Percentiles rank a stretch among this genome's conserved stretches.
Evolutionary conservation across 495 filamentous ascomycete genomes (phyloP).

Genomic region (Penicillium macrosclerotiorum): DNA sequence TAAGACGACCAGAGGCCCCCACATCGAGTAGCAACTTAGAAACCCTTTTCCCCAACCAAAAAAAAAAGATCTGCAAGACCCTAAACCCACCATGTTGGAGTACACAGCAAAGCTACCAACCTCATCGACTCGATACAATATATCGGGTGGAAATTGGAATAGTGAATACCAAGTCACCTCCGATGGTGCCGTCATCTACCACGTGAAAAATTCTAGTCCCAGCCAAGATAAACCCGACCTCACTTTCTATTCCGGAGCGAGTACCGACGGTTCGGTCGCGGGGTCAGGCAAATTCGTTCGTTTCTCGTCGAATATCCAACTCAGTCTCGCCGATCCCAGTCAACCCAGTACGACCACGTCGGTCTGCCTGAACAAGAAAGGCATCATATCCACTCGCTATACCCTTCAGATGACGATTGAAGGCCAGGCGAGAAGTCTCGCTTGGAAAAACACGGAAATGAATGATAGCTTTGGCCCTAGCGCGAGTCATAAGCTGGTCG

Average conservation of each 20-base stretch:
- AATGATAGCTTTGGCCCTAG: constrained; percentile 2
- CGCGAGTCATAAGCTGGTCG: constrained; percentile 1
- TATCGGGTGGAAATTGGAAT: constrained; percentile 4
- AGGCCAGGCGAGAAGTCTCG: not conserved
- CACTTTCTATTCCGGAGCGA: constrained; percentile 1
- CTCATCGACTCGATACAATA: not conserved
- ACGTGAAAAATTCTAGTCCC: constrained; percentile 2
- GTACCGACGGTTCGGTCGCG: constrained; percentile 2
- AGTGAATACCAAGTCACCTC: constrained; percentile 2
- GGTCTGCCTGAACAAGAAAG: constrained; percentile 4
- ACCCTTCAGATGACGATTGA: not conserved
- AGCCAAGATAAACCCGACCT: constrained; percentile 2
- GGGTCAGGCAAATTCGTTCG: not conserved
- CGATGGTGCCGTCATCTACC: not conserved
- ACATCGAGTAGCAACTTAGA: too few species aligned
- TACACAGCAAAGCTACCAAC: too few species aligned
- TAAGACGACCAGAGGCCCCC: too few species aligned
- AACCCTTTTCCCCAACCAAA: too few species aligned
- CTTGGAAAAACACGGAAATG: constrained; percentile 2
- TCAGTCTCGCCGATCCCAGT: constrained; percentile 1
- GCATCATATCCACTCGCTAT: constrained; percentile 3
- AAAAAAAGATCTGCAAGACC: too few species aligned
- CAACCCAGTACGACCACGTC: not conserved
- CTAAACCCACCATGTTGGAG: too few species aligned
- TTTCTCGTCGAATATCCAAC: constrained; percentile 5